These are phyloP conservation scores for Russula emetica DNA, from an alignment of 768 basidiomycete genomes.

Conservation along the genomic window DNA sequence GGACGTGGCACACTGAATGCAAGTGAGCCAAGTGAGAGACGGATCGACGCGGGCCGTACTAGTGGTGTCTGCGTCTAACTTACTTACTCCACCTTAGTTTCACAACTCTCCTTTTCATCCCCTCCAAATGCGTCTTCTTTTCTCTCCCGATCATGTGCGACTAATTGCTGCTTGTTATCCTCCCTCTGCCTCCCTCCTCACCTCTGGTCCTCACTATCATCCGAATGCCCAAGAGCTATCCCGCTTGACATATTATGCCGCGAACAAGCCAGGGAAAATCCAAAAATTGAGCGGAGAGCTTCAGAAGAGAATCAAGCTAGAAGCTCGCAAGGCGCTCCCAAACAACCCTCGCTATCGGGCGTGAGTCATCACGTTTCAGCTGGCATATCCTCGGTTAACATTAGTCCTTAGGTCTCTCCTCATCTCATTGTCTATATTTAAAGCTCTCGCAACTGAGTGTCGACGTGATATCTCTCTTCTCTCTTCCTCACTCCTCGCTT, in stretches of 20 bases:
- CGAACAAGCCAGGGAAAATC: constrained; percentile 77
- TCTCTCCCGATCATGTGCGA: constrained; percentile 79
- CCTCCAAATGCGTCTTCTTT: constrained; percentile 59
- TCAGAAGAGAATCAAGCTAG: constrained; percentile 64
- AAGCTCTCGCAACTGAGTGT: constrained; percentile 81
- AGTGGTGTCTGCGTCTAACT: no score
- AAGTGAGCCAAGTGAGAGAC: no score
- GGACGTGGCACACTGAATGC: no score
- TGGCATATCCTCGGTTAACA: constrained; percentile 3
- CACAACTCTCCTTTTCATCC: constrained; percentile 15
- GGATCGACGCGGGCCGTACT: no score
- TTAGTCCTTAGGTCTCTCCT: constrained; percentile 56
- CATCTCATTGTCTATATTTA: constrained; percentile 78
- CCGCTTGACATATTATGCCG: constrained; percentile 79
- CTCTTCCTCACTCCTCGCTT: constrained; percentile 62
- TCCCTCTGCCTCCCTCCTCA: constrained; percentile 63
- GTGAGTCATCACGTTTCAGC: constrained; percentile 44
- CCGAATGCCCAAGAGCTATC: constrained; percentile 85
- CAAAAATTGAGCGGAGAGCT: constrained; percentile 71
- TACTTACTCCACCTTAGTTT: background rate
- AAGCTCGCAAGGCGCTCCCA: constrained; percentile 62
- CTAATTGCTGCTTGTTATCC: constrained; percentile 87
- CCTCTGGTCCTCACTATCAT: constrained; percentile 70
- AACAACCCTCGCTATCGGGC: constrained; percentile 78
- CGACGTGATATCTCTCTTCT: constrained; percentile 75